phyloP scores from a whole-genome alignment of 2,329 filamentous ascomycete species.

The Grosmannia serpens region DNA sequence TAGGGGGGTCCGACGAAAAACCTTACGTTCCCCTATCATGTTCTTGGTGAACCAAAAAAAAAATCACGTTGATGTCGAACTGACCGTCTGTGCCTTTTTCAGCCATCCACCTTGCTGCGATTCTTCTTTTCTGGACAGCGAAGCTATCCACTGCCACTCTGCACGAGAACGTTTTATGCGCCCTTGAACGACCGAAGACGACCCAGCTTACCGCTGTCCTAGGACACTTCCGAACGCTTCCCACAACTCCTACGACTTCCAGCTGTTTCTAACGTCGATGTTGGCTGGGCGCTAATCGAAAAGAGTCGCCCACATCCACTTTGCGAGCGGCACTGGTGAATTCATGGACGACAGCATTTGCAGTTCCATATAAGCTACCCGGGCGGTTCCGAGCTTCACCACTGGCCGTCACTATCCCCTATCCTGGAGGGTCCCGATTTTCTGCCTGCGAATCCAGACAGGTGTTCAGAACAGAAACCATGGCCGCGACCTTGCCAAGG shows the following conservation, averaged over 20 bases:
- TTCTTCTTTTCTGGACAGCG: background rate
- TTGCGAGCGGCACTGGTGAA: background rate
- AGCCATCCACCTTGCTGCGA: background rate
- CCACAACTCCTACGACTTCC: background rate
- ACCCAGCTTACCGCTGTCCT: background rate
- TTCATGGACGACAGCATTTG: background rate
- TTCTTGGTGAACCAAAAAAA: background rate
- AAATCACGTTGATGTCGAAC: conserved; percentile 4
- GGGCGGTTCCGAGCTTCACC: background rate
- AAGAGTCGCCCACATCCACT: no score
- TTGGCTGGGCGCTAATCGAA: background rate
- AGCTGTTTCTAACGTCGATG: background rate
- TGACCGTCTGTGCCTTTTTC: conserved; percentile 6
- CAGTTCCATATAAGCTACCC: background rate
- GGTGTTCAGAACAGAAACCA: conserved; percentile 15
- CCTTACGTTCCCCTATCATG: conserved; percentile 5
- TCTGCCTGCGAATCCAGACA: conserved; percentile 4
- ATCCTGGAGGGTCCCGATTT: background rate
- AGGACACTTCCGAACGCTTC: background rate
- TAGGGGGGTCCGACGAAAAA: conserved; percentile 1
- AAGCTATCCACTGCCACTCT: background rate
- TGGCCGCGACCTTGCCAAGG: conserved; percentile 54
- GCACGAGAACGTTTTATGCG: conserved; percentile 19
- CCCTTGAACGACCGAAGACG: conserved; percentile 6
- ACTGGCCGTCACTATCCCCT: background rate